Evolutionary conservation across 306 rosid genomes (phyloP).

Genomic region (Castanea crenata): DNA sequence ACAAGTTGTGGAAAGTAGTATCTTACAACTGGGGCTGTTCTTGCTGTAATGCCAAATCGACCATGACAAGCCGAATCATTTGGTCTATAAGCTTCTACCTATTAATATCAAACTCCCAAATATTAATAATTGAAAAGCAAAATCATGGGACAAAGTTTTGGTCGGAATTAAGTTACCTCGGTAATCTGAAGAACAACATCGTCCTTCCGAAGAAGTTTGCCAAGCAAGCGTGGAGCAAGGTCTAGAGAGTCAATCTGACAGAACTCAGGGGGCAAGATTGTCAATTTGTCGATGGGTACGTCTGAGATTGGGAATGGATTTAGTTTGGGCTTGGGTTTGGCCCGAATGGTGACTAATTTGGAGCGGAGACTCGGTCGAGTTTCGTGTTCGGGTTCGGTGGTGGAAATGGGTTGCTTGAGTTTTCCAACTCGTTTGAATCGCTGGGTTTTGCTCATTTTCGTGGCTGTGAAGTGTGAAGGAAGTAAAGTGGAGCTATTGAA

Average conservation of each 20-base stretch:
- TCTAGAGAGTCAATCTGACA: constrained; percentile 73
- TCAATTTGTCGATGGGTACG: constrained; percentile 16
- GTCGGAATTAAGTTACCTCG: constrained; percentile 44
- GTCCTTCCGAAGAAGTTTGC: constrained; percentile 74
- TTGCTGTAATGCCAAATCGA: constrained; percentile 84
- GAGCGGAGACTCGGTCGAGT: constrained; percentile 26
- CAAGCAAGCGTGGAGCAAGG: constrained; percentile 88
- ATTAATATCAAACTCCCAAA: neutral
- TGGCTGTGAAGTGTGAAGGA: constrained; percentile 7
- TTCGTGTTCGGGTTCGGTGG: constrained; percentile 7
- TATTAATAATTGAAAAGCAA: too few species aligned
- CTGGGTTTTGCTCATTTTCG: constrained; percentile 39
- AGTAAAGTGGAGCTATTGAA: constrained; percentile 29
- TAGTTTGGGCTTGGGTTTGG: constrained; percentile 14
- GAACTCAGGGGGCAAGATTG: constrained; percentile 51
- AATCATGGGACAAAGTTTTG: too few species aligned
- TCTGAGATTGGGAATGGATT: constrained; percentile 5
- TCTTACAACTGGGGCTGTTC: constrained; percentile 93
- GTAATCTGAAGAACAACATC: constrained; percentile 86
- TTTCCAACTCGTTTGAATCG: constrained; percentile 56
- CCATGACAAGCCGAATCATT: constrained; percentile 89
- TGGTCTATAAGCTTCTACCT: constrained; percentile 92
- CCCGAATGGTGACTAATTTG: constrained; percentile 17
- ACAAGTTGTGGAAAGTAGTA: neutral
- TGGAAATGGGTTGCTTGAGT: constrained; percentile 25